These are phyloP conservation scores for Nigrospora sphaerica DNA, from an alignment of 2,329 filamentous ascomycete genomes.

Conservation along the genomic window DNA sequence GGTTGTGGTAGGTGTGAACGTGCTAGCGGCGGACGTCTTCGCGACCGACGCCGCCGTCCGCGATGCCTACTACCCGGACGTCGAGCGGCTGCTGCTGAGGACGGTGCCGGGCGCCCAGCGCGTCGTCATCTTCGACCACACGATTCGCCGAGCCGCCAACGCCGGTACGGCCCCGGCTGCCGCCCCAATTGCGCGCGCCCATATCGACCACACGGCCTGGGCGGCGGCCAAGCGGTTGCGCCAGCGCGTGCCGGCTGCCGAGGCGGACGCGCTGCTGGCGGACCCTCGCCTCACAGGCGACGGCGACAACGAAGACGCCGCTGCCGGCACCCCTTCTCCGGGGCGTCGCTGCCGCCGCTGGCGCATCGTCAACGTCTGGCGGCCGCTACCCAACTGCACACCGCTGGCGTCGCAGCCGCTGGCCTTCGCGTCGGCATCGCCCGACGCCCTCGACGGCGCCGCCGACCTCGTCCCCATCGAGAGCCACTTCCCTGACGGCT, in stretches of 20 bases:
- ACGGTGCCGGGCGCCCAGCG: slow-evolving; percentile 58
- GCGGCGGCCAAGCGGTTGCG: slow-evolving; percentile 62
- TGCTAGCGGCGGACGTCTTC: slow-evolving; percentile 54
- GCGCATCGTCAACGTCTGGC: slow-evolving; percentile 69
- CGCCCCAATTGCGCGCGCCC: slow-evolving; percentile 63
- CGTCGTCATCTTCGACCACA: slow-evolving; percentile 81
- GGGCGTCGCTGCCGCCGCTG: no score
- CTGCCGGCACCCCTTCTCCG: no score
- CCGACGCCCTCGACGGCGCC: slow-evolving; percentile 53
- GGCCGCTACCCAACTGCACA: slow-evolving; percentile 57
- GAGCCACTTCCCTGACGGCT: slow-evolving; percentile 62
- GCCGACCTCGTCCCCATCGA: slow-evolving; percentile 49
- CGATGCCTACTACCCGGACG: slow-evolving; percentile 74
- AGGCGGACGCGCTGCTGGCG: slow-evolving; percentile 58
- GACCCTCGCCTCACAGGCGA: slow-evolving; percentile 53
- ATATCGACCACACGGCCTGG: slow-evolving; percentile 76
- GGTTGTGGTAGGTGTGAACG: slow-evolving; percentile 49
- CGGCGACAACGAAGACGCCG: no score
- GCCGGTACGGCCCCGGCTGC: slow-evolving; percentile 49
- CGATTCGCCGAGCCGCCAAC: slow-evolving; percentile 54
- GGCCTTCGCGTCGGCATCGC: slow-evolving; percentile 57
- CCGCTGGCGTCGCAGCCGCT: slow-evolving; percentile 62
- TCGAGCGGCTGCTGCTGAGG: slow-evolving; percentile 63
- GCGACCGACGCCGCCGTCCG: slow-evolving; percentile 62
- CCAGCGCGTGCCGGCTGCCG: slow-evolving; percentile 51